Evolutionary conservation across 2,329 filamentous ascomycete genomes (phyloP), one percentile per base, ranked within the genome.

Genomic region (Monilinia vaccinii-corymbosi): DNA sequence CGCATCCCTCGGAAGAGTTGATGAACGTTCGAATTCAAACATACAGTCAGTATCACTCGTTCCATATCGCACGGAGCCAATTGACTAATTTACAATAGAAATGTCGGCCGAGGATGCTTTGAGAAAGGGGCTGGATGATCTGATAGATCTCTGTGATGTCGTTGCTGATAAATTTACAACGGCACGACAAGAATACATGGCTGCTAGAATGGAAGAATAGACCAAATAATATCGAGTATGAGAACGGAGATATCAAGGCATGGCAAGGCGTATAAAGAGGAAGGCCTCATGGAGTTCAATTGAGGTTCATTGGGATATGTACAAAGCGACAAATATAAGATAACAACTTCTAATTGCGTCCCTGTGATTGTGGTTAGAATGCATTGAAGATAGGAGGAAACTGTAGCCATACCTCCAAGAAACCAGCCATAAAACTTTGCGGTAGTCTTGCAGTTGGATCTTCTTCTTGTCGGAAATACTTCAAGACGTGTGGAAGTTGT

Each of bases 1-100:
- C 94, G 34, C 94, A 99, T 75, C 94, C 94, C 55, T 96, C 92
- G 44, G 94, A 99, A 75, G 79, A 86, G 45, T 94, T 96, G 76
- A 96, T 99, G 93, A 96, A 97, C 71, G 79, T 99, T 63, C 85
- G 94, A 70, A 97, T 99, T 64, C 94, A 99, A 75, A 99, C 93
- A 66, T 97, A 94, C 70, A 89, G 93, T 96, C 78, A 72, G 85
- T 75, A 21, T 38, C 14, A 28, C 8, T 11, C 31, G 18, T 40
- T 44, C 16, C 21, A 49, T 32, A 42, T 46, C 34, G 13, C 38
- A 9, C 23, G n/a, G 38, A 6, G 8, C 13, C 38, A 38, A 36
- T 34, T 49, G 34, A 18, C 65, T 70, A 56, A 70, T 55, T 16
- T 36, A 16, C 18, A 50, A n/a, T 65, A 96, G 91, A 91, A 67